Evolutionary conservation across 768 basidiomycete genomes (phyloP), one percentile per base, ranked within the genome.

Genomic region (Melanogaster broomeanus): DNA sequence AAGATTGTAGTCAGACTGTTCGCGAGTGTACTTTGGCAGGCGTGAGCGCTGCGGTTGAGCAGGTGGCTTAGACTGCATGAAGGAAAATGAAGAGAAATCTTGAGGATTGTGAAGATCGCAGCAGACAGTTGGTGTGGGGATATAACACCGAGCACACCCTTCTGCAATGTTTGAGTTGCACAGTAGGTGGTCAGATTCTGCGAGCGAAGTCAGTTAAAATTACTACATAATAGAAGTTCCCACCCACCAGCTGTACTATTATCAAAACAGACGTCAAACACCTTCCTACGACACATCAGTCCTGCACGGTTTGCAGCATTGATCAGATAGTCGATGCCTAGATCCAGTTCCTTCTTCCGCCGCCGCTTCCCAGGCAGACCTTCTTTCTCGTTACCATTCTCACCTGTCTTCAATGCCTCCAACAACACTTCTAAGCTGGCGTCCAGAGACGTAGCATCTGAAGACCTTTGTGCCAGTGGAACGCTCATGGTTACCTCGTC

Each of bases 291-390:
- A 43, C 44, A 69, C 24, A 24, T 28, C 16, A 59, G 42, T 6
- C 41, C 48, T 12, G 15, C 15, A 6, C 53, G 42, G 15, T 42
- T 42, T 2, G 49, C 41, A 0, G 69, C 62, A 49, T 71, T 71
- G n/a, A 70, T 57, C 16, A 70, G 48, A 48, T 63, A 58, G 39
- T 67, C 61, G 37, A 71, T 25, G 1, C 50, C 63, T 6, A 52
- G 59, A 8, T 61, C 52, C 6, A 63, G 25, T 19, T 52, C 54
- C 33, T 18, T 1, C 16, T 46, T 57, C 30, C 4, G 10, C 28
- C 22, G 19, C 37, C 40, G 35, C 31, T 52, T 51, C 39, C 35
- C 42, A 39, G n/a, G 13, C 30, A 48, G 45, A 30, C 25, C 38
- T 46, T 52, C 35, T 38, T 52, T 24, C 40, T 39, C 18, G 15